Evolutionary conservation across 2,329 filamentous ascomycete species (phyloP).

Genomic region (Calycina herbarum): DNA sequence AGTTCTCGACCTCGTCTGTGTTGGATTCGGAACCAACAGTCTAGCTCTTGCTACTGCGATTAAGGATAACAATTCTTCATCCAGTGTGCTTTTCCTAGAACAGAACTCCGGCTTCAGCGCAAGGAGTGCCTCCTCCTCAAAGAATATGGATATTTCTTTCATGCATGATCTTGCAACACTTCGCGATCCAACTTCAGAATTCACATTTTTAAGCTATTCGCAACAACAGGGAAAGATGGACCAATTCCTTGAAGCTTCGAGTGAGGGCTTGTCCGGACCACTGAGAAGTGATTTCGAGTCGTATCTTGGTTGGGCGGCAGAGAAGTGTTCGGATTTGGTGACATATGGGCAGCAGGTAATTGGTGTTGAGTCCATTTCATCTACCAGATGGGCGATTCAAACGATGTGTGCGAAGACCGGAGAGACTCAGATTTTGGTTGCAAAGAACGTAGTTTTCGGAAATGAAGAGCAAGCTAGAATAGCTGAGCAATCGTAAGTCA

Average conservation of each 20-base stretch:
- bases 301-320: conserved; percentile 68
- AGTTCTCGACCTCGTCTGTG: conserved; percentile 56
- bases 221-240: conserved; percentile 60
- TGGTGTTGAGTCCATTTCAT: conserved; percentile 41
- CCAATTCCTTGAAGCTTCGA: conserved; percentile 44
- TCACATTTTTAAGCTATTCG: conserved; percentile 72
- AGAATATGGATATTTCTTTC: conserved; percentile 70
- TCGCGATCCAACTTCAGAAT: conserved; percentile 62
- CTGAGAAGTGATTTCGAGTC: conserved; percentile 66
- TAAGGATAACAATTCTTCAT: conserved; percentile 52
- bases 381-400: background rate
- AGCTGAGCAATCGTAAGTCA: conserved; percentile 10
- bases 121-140: conserved; percentile 40
- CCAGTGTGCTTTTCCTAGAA: conserved; percentile 63
- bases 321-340: conserved; percentile 59
- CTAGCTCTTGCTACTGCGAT: conserved; percentile 66
- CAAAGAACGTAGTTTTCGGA: conserved; percentile 14
- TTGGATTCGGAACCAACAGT: conserved; percentile 69
- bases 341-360: conserved; percentile 61
- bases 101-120: conserved; percentile 54
- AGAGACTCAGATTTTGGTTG: background rate
- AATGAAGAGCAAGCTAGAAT: conserved; percentile 6
- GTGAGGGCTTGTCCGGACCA: conserved; percentile 42
- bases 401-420: background rate
- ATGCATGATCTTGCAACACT: conserved; percentile 69